phyloP scores from a whole-genome alignment of 2,329 filamentous ascomycete species.

The Botryosphaeria agaves region DNA sequence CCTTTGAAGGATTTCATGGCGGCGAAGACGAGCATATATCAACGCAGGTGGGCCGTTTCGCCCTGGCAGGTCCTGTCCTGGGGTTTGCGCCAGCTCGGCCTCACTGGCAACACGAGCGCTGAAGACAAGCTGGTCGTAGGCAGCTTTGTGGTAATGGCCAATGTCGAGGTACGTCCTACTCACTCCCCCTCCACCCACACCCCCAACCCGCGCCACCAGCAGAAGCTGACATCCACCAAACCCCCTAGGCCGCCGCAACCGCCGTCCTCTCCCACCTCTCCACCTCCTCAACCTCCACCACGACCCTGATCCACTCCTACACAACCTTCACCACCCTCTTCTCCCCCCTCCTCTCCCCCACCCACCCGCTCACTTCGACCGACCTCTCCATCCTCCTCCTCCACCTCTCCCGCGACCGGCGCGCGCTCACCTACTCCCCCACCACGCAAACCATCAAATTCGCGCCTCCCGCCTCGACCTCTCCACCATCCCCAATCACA shows the following conservation, averaged over 20 bases:
- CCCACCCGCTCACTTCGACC: conserved; percentile 16
- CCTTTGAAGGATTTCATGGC: conserved; percentile 50
- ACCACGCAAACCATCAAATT: conserved; percentile 51
- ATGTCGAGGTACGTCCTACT: conserved; percentile 34
- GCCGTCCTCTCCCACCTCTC: conserved; percentile 19
- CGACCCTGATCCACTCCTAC: conserved; percentile 17
- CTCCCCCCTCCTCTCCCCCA: conserved; percentile 11
- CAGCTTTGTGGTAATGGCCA: conserved; percentile 48
- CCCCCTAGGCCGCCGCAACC: conserved; percentile 21
- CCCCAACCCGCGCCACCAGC: too few species aligned
- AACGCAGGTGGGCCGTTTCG: conserved; percentile 47
- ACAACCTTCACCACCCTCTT: conserved; percentile 17
- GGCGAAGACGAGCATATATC: conserved; percentile 53
- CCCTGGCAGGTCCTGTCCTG: conserved; percentile 59
- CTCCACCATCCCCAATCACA: conserved; percentile 37
- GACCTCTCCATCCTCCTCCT: conserved; percentile 29
- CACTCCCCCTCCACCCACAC: too few species aligned
- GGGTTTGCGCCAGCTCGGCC: conserved; percentile 53
- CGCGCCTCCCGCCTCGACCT: conserved; percentile 31
- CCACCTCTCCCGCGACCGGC: conserved; percentile 35
- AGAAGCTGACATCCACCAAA: neutral
- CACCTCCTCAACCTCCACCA: conserved; percentile 14
- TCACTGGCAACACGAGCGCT: conserved; percentile 20
- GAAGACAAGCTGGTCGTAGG: conserved; percentile 42
- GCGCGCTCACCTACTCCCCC: conserved; percentile 11